These are phyloP conservation scores for Lodderomyces theae DNA, from an alignment of 1,139 yeast species.

Conservation along the genomic window DNA sequence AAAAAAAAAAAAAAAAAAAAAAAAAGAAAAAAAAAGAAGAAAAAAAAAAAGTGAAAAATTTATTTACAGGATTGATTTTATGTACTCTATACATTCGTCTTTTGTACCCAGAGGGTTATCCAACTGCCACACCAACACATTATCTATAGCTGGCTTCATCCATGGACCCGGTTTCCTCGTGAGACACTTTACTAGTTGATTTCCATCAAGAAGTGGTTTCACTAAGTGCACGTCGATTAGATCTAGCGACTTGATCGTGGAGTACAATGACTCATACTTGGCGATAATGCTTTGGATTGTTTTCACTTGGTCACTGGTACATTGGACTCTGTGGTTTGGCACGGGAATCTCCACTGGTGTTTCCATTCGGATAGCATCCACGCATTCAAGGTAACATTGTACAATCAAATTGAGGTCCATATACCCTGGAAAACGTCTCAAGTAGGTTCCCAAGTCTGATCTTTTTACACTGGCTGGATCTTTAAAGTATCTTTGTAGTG, in stretches of 20 bases:
- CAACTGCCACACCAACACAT: conserved; percentile 69
- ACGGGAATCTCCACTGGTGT: conserved; percentile 13
- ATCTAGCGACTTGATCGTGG: conserved; percentile 22
- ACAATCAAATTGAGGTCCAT: conserved; percentile 45
- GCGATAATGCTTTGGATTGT: conserved; percentile 11
- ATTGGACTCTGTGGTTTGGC: conserved; percentile 10
- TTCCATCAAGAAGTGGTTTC: conserved; percentile 69
- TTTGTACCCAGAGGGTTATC: conserved; percentile 58
- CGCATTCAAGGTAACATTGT: conserved; percentile 30
- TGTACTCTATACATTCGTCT: conserved; percentile 52
- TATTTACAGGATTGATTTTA: conserved; percentile 20
- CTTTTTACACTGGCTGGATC: conserved; percentile 35
- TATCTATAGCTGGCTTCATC: conserved; percentile 58
- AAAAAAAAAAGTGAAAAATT: conserved; percentile 4
- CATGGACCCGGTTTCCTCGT: conserved; percentile 79
- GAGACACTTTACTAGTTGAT: conserved; percentile 50
- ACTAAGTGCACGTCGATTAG: conserved; percentile 43
- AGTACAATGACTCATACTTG: conserved; percentile 36
- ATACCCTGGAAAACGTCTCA: conserved; percentile 53
- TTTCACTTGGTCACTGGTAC: conserved; percentile 6
- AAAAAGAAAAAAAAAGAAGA: not conserved
- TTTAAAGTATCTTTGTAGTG: conserved; percentile 8
- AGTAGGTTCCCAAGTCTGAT: conserved; percentile 58
- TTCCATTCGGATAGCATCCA: conserved; percentile 8
- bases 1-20: not conserved